These are phyloP conservation scores for Corylus americana DNA, from an alignment of 306 rosid species.

Conservation along the genomic window DNA sequence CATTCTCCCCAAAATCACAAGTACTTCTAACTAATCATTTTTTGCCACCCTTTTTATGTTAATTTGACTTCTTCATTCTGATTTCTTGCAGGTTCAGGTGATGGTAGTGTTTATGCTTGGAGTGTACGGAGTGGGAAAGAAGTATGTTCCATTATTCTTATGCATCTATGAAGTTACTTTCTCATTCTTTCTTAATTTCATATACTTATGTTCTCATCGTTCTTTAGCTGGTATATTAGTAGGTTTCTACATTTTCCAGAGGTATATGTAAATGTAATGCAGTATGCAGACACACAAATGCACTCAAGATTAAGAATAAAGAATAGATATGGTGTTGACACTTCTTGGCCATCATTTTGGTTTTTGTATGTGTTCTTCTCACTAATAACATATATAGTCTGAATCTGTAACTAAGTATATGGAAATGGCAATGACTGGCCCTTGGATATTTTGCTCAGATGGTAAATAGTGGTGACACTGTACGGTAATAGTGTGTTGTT, in stretches of 20 bases:
- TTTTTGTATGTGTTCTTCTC: neutral
- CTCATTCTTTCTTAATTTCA: neutral
- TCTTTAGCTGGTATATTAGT: neutral
- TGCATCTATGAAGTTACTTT: conserved; percentile 16
- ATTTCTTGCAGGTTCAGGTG: conserved; percentile 76
- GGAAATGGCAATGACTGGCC: neutral
- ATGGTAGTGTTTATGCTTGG: conserved; percentile 92
- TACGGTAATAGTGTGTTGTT: neutral
- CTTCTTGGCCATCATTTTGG: neutral
- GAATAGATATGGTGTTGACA: neutral
- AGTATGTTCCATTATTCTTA: conserved; percentile 39
- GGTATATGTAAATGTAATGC: neutral
- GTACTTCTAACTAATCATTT: conserved; percentile 18
- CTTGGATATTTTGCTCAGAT: neutral
- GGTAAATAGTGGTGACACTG: neutral
- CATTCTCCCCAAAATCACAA: conserved; percentile 1
- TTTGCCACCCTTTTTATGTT: conserved; percentile 22
- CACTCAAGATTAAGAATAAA: neutral
- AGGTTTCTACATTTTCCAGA: neutral
- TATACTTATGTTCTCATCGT: neutral
- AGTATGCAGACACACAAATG: neutral
- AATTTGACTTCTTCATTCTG: conserved; percentile 21
- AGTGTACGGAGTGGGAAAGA: conserved; percentile 85
- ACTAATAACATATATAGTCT: neutral
- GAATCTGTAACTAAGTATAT: neutral